Base-by-base conservation (phyloP, 192 early-diverging fungal genomes). In the Podila clonocystis region DNA sequence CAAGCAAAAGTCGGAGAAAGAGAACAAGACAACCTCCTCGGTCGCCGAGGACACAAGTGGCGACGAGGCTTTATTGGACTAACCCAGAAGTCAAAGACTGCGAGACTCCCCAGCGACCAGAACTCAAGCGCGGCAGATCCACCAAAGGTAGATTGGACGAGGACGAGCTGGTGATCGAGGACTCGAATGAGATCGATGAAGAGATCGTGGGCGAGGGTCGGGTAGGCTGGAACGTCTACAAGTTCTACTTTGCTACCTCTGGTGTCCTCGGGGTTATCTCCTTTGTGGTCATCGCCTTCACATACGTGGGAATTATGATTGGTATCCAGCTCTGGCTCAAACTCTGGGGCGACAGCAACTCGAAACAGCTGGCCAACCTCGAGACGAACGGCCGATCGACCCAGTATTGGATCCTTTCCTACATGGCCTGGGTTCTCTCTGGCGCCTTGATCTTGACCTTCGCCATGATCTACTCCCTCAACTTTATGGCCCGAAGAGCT, bases 401-500 rank as follows among this genome's bases (percentile, higher is more conserved):
- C 13, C 38, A 62, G 9, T 77, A 67, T 4, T 79, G 69, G 69
- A 68, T 72, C 49, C 4, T 68, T 17, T 58, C 70, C 9, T 79
- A 79, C 13, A 50, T 79, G 20, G 65, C n/a, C 5, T 79, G 64
- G 64, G 38, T 79, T 28, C 34, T 70, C 7, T 36, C 62, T 45
- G 50, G 45, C 7, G 50, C 70, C 2, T 13, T 65, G 58, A 75
- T 85, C 20, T 74, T 88, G 24, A 20, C 24, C 12, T 24, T 65
- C 6, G 38, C 15, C n/a, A 24, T 65, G 12, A 19, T 24, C 15
- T 29, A 52, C 85, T 26, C 85, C 86, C 58, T 87, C 13, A 82
- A 70, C 24, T 91, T 88, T 68, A 91, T 85, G 30, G 88, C 90
- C 63, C 82, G 84, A 38, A 90, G 89, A 36, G 91, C 90, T 1